Evolutionary conservation across 805 yeast species (phyloP).

Genomic region (Geotrichum ghanense): DNA sequence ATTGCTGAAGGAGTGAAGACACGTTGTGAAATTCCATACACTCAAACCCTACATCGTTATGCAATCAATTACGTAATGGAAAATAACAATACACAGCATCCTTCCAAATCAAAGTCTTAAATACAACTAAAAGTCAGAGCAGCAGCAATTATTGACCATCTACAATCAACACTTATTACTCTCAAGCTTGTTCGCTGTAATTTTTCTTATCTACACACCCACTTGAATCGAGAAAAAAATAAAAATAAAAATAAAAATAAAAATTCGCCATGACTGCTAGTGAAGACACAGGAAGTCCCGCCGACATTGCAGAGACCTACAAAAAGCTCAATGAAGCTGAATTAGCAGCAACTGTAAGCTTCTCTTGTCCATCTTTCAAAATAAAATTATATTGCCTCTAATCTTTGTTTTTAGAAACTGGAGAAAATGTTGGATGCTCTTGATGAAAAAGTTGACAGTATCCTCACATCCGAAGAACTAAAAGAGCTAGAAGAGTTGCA

Average conservation of each 20-base stretch:
- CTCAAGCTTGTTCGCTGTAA: too few relatives aligned
- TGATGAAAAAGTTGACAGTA: constrained; percentile 51
- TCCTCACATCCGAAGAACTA: constrained; percentile 25
- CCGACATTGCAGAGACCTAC: constrained; percentile 43
- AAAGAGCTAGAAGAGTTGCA: constrained; percentile 24
- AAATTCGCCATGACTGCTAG: constrained; percentile 5
- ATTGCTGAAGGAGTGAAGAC: not conserved
- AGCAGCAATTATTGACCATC: not conserved
- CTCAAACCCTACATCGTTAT: too few relatives aligned
- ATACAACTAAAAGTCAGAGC: too few relatives aligned
- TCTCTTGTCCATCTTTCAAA: not conserved
- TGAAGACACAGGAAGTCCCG: constrained; percentile 8
- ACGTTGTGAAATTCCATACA: not conserved
- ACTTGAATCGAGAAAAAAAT: too few relatives aligned
- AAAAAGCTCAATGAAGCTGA: constrained; percentile 59
- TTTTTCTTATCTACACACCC: too few relatives aligned
- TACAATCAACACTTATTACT: not conserved
- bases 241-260: too few relatives aligned
- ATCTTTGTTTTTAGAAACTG: constrained; percentile 25
- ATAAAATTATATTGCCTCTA: not conserved
- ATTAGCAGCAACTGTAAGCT: constrained; percentile 40
- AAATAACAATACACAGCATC: too few relatives aligned
- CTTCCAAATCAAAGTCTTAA: too few relatives aligned
- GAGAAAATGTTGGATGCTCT: constrained; percentile 55
- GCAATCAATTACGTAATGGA: too few relatives aligned